Percentiles rank a stretch among this genome's conserved stretches.
Conservation (phyloP, 495 filamentous ascomycete genomes). For the Penicillium pancosmium region DNA sequence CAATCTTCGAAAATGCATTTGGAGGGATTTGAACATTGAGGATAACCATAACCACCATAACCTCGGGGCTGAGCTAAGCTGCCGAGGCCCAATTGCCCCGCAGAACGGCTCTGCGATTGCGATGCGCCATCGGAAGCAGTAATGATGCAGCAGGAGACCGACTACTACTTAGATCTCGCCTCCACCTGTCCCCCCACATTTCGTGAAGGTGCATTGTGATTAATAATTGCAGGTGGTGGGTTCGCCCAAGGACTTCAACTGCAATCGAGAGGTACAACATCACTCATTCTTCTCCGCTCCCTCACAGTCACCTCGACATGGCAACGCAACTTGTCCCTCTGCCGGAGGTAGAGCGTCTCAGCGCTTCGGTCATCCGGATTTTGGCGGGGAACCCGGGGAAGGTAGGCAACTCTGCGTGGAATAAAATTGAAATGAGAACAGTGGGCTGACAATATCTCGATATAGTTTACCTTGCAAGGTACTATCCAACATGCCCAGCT, state of each 20-base stretch:
- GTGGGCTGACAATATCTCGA: constrained; percentile 8
- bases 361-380: constrained; percentile 68
- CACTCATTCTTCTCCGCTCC: background rate
- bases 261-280: background rate
- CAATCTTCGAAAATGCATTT: too few species aligned
- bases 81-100: constrained; percentile 33
- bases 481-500: background rate
- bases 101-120: constrained; percentile 8
- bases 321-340: constrained; percentile 53
- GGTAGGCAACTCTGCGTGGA: constrained; percentile 38
- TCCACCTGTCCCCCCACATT: background rate
- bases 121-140: constrained; percentile 4
- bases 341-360: constrained; percentile 67
- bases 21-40: too few species aligned
- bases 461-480: constrained; percentile 59
- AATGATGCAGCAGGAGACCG: background rate
- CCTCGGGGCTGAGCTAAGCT: constrained; percentile 31
- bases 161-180: background rate
- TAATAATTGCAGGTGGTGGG: background rate
- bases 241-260: background rate
- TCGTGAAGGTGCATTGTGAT: background rate
- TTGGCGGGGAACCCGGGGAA: constrained; percentile 83
- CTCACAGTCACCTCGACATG: constrained; percentile 31
- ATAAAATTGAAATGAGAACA: constrained; percentile 5
- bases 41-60: too few species aligned